Evolutionary conservation across 768 basidiomycete species (phyloP), one percentile per base, ranked within the genome.

Genomic region (Psilocybe azurescens): DNA sequence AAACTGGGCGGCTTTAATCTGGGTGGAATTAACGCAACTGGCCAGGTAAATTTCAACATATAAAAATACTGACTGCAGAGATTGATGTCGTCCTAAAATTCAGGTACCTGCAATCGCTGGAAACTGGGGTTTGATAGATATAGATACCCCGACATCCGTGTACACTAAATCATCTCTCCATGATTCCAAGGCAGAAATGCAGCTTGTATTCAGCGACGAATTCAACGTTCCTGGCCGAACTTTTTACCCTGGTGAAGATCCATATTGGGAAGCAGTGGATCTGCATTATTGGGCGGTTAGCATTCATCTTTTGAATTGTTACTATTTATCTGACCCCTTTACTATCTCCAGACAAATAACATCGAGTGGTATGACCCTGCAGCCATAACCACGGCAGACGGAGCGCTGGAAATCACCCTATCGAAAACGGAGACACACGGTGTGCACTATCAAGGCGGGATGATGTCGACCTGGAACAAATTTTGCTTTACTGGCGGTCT

Each of bases 401-500:
- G 97, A 20, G 78, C 82, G 44, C 83, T 98, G 44, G 83, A 90
- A 65, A 86, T 97, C 69, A 93, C 89, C 1, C 76, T 97, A 67
- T 85, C 75, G 29, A 73, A 83, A 72, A 91, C 85, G 71, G 71
- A 78, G 59, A 91, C 82, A 46, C 90, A 96, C 71, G 84, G 83
- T 60, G 77, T 96, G 58, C 73, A 91, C 60, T 95, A 90, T 70
- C 82, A 86, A 68, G 87, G 91, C 46, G 90, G 86, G 13, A 77
- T 93, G 80, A 76, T 93, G 70, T 76, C 85, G 24, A 83, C 84
- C 2, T 83, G 88, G 93, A 97, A 97, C 76, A 95, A 97, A 75
- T 92, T 99, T 65, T 98, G 94, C 77, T 95, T 97, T 76, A 93
- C 93, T 32, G 94, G 93, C 39, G 95, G 95, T 44, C 80, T 93